Percentiles rank a stretch among this genome's conserved stretches.
These are phyloP conservation scores for Termitomyces sp. DNA, from an alignment of 768 basidiomycete species.

Conservation along the genomic window DNA sequence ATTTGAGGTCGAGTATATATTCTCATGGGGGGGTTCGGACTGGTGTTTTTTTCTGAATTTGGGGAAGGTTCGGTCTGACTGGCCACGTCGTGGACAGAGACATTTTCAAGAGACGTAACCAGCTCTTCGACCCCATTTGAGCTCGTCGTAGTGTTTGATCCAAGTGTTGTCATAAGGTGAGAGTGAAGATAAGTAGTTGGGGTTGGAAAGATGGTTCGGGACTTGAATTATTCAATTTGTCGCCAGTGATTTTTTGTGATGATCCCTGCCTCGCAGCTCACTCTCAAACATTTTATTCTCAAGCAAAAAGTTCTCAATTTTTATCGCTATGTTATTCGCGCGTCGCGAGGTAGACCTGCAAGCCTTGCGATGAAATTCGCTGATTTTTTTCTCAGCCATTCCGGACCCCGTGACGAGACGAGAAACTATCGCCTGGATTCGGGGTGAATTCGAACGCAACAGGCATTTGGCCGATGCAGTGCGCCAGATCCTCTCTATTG, in stretches of 20 bases:
- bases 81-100: constrained; percentile 22
- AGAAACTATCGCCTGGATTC: constrained; percentile 74
- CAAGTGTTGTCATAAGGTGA: constrained; percentile 18
- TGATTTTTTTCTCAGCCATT: constrained; percentile 44
- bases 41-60: constrained; percentile 28
- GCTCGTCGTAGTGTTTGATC: constrained; percentile 8
- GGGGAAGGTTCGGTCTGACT: constrained; percentile 20
- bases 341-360: constrained; percentile 53
- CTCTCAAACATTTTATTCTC: constrained; percentile 77
- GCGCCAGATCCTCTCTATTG: constrained; percentile 18
- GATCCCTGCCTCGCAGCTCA: constrained; percentile 27
- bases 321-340: constrained; percentile 69
- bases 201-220: constrained; percentile 29
- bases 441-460: constrained; percentile 68
- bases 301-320: constrained; percentile 57
- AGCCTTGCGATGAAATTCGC: constrained; percentile 9
- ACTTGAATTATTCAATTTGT: constrained; percentile 33
- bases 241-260: constrained; percentile 17
- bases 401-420: constrained; percentile 56
- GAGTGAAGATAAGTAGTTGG: constrained; percentile 8
- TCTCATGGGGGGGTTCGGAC: constrained; percentile 45
- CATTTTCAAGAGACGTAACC: constrained; percentile 30
- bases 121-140: constrained; percentile 24
- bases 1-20: constrained; percentile 72
- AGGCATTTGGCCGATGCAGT: constrained; percentile 59